Conservation (phyloP, 345 rosid species). For the Camelina laxa region DNA sequence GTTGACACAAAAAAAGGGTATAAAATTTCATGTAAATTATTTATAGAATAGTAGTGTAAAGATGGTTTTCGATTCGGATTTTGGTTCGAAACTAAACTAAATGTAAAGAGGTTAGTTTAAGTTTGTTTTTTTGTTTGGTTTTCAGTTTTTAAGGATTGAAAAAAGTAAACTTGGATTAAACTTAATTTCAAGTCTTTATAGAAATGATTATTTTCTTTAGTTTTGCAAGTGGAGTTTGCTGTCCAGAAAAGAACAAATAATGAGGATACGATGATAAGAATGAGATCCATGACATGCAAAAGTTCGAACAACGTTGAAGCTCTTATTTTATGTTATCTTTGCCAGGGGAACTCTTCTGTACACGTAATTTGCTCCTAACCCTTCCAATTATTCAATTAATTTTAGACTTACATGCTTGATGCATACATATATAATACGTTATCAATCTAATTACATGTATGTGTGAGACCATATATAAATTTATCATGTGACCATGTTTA, state of each 20-base stretch:
- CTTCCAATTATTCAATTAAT: constrained; percentile 25
- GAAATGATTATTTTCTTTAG: neutral
- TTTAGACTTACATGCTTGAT: constrained; percentile 37
- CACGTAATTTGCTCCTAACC: constrained; percentile 22
- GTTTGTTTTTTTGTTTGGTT: neutral
- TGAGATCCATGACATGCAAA: constrained; percentile 35
- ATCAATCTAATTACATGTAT: constrained; percentile 12
- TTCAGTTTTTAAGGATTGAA: neutral
- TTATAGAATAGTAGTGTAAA: neutral
- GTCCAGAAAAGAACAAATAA: neutral
- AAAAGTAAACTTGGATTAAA: neutral
- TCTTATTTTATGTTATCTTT: constrained; percentile 33
- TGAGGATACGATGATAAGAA: constrained; percentile 31
- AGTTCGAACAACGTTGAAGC: constrained; percentile 30
- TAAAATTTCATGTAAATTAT: neutral
- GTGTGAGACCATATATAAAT: neutral
- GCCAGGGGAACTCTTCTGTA: constrained; percentile 36
- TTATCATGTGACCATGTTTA: constrained; percentile 14
- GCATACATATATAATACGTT: constrained; percentile 26
- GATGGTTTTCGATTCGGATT: neutral
- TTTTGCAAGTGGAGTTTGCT: no score
- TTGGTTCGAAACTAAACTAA: neutral
- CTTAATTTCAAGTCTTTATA: neutral
- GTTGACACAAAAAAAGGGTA: neutral
- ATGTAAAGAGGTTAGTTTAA: neutral